A percentile compares a stretch with the other conserved stretches of the same genome.
These are phyloP conservation scores for Torulaspora pretoriensis DNA, from an alignment of 1,139 yeast genomes.

Conservation along the genomic window DNA sequence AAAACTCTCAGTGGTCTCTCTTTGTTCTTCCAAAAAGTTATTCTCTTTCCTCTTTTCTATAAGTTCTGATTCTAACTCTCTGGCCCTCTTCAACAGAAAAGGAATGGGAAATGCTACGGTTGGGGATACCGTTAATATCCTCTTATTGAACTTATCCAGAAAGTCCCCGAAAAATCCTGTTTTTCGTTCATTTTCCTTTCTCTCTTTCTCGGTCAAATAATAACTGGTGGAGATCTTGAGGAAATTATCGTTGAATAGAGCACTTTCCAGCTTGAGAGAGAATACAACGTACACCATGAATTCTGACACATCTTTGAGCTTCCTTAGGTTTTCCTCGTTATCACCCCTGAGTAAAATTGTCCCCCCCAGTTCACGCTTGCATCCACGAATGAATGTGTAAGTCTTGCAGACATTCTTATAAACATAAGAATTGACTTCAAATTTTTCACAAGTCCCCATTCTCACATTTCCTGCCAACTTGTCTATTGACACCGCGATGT, in stretches of 20 bases:
- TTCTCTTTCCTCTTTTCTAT: constrained; percentile 37
- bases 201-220: constrained; percentile 27
- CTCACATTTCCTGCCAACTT: constrained; percentile 54
- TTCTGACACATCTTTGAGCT: constrained; percentile 74
- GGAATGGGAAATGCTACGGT: constrained; percentile 69
- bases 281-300: constrained; percentile 73
- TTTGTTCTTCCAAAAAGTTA: constrained; percentile 29
- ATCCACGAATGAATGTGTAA: constrained; percentile 72
- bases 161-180: constrained; percentile 45
- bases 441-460: constrained; percentile 68
- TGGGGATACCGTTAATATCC: constrained; percentile 70
- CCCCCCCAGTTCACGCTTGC: constrained; percentile 70
- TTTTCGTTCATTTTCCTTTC: constrained; percentile 11
- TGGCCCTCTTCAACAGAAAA: constrained; percentile 50
- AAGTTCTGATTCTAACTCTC: constrained; percentile 50
- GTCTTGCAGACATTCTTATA: constrained; percentile 59
- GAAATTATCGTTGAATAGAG: constrained; percentile 72
- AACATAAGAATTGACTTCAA: constrained; percentile 65
- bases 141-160: constrained; percentile 46
- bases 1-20: constrained; percentile 17
- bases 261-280: constrained; percentile 75
- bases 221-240: constrained; percentile 44
- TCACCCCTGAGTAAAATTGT: constrained; percentile 82
- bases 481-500: constrained; percentile 66
- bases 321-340: constrained; percentile 52